Evolutionary conservation across 148 eudicot species (phyloP).

Genomic region (Amaranthus hypochondriacus): DNA sequence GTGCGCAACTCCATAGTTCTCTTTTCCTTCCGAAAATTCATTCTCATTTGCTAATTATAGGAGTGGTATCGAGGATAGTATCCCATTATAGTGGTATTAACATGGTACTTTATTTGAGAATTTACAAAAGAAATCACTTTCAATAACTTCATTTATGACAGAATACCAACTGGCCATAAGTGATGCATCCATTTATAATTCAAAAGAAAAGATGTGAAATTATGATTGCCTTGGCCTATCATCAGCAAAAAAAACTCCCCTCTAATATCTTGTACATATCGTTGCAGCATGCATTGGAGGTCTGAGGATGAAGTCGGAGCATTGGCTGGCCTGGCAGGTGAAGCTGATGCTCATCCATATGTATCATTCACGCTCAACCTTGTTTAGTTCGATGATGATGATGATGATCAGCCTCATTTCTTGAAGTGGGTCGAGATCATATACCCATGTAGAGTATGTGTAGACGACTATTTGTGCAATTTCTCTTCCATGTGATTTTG

Average conservation of each 20-base stretch:
- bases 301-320: constrained; percentile 63
- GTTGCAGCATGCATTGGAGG: constrained; percentile 76
- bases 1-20: too few relatives aligned
- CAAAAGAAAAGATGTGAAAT: too few relatives aligned
- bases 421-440: constrained; percentile 12
- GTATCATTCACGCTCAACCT: constrained; percentile 94
- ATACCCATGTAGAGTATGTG: constrained; percentile 17
- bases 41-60: too few relatives aligned
- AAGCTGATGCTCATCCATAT: constrained; percentile 74
- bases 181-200: too few relatives aligned
- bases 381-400: constrained; percentile 21
- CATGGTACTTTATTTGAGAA: too few relatives aligned
- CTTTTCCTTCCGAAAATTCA: too few relatives aligned
- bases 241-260: background rate
- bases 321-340: constrained; percentile 74
- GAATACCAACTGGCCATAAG: too few relatives aligned
- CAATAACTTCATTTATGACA: too few relatives aligned
- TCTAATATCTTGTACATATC: constrained; percentile 7
- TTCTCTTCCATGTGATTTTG: constrained; percentile 18
- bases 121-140: too few relatives aligned
- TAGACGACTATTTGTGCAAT: constrained; percentile 22
- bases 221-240: too few relatives aligned
- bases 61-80: too few relatives aligned
- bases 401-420: constrained; percentile 16
- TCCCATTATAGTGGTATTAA: too few relatives aligned